These are phyloP conservation scores for Abrus pulchellus DNA, from an alignment of 306 rosid species.

Conservation along the genomic window DNA sequence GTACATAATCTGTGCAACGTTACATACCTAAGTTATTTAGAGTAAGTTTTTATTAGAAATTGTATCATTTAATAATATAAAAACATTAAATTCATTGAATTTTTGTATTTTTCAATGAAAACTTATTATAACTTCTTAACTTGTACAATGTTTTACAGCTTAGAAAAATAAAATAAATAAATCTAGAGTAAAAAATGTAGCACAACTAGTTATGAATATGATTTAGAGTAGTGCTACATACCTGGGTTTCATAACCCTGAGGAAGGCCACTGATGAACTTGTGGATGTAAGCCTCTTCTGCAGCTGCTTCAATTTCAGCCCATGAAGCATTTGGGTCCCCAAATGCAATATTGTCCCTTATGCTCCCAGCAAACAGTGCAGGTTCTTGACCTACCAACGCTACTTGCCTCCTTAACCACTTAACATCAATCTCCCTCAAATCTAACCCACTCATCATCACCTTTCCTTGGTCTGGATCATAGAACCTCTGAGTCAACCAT, in stretches of 20 bases:
- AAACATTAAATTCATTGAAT: too few relatives aligned
- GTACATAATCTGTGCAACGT: too few relatives aligned
- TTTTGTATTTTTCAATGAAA: too few relatives aligned
- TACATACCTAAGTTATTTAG: too few relatives aligned
- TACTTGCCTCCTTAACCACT: slow-evolving; percentile 88
- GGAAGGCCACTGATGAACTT: slow-evolving; percentile 89
- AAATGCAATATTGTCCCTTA: slow-evolving; percentile 85
- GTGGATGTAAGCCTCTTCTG: slow-evolving; percentile 83
- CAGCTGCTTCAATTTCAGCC: slow-evolving; percentile 89
- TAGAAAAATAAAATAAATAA: not conserved
- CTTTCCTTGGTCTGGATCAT: slow-evolving; percentile 86
- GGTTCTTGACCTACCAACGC: slow-evolving; percentile 96
- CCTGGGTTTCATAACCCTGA: slow-evolving; percentile 94
- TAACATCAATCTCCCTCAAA: slow-evolving; percentile 73
- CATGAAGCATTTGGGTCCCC: slow-evolving; percentile 76
- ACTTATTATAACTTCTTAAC: too few relatives aligned
- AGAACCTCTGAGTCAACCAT: slow-evolving; percentile 91
- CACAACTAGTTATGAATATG: not conserved
- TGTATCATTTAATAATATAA: too few relatives aligned
- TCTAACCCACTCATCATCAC: slow-evolving; percentile 81
- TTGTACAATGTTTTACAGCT: too few relatives aligned
- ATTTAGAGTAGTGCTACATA: slow-evolving; percentile 18
- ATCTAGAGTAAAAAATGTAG: not conserved
- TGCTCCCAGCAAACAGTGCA: slow-evolving; percentile 81
- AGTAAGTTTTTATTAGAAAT: too few relatives aligned